phyloP scores from a whole-genome alignment of 2,329 filamentous ascomycete genomes.

The Epichloe aotearoae region DNA sequence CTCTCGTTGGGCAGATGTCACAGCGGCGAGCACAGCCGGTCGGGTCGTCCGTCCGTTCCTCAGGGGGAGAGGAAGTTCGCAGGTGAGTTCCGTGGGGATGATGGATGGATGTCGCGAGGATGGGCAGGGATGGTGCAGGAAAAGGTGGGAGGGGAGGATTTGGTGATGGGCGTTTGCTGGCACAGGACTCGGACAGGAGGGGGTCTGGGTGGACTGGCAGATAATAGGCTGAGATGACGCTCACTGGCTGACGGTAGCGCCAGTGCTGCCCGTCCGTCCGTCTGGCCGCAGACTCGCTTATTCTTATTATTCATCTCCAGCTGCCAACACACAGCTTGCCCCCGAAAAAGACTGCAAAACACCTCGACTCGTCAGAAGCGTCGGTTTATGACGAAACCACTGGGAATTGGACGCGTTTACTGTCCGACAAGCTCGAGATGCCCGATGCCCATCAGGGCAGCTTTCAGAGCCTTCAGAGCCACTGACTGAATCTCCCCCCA shows the following conservation, averaged over 20 bases:
- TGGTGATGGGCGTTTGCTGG: background rate
- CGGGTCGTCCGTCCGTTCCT: background rate
- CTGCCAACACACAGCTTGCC: too few relatives aligned
- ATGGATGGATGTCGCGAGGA: background rate
- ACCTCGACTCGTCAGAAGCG: too few relatives aligned
- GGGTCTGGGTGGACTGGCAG: background rate
- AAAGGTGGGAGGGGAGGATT: conserved; percentile 1
- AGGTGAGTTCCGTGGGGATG: background rate
- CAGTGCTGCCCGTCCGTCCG: background rate
- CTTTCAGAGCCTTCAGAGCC: too few relatives aligned
- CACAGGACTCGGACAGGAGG: background rate
- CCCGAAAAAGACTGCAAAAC: too few relatives aligned
- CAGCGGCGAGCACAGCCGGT: background rate
- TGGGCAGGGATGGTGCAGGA: conserved; percentile 5
- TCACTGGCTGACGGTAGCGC: background rate
- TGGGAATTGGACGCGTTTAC: too few relatives aligned
- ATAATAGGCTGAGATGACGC: too few relatives aligned
- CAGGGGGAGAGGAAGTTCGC: background rate
- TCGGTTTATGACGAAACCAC: too few relatives aligned
- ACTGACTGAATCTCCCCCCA: too few relatives aligned
- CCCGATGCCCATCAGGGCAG: too few relatives aligned
- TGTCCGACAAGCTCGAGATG: too few relatives aligned
- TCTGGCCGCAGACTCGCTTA: too few relatives aligned
- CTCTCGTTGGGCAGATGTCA: background rate
- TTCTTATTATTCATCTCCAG: too few relatives aligned